phyloP scores from a whole-genome alignment of 1,139 yeast genomes.

The Saccharomycopsis hybrid region DNA sequence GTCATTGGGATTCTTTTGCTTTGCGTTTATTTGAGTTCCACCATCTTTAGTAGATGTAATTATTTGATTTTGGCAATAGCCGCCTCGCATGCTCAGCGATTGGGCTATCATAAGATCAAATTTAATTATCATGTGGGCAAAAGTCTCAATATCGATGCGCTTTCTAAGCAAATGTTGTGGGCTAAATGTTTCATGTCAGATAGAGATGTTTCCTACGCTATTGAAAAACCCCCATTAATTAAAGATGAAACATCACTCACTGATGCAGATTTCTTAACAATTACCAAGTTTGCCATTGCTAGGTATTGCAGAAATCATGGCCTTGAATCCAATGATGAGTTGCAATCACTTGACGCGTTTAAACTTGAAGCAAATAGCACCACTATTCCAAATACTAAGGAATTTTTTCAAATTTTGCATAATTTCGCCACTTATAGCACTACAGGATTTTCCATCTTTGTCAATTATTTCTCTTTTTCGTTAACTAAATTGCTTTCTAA shows the following conservation, averaged over 20 bases:
- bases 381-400: constrained; percentile 2
- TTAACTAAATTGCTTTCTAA: constrained; percentile 5
- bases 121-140: neutral
- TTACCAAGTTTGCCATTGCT: constrained; percentile 1
- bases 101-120: constrained; percentile 12
- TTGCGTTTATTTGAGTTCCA: constrained; percentile 12
- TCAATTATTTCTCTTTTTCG: constrained; percentile 8
- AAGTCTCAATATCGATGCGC: neutral
- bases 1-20: constrained; percentile 13
- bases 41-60: constrained; percentile 12
- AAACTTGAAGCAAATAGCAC: neutral
- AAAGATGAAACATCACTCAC: constrained; percentile 1
- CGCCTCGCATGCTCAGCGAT: constrained; percentile 8
- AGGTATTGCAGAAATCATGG: neutral
- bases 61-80: constrained; percentile 11
- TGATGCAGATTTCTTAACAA: constrained; percentile 5
- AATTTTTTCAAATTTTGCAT: constrained; percentile 9
- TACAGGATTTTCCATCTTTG: constrained; percentile 14
- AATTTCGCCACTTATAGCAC: constrained; percentile 9
- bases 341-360: neutral
- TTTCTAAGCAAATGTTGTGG: constrained; percentile 9
- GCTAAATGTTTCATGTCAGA: constrained; percentile 16
- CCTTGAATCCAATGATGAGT: constrained; percentile 1
- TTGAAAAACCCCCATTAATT: constrained; percentile 13
- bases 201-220: constrained; percentile 3